Base-by-base conservation (phyloP, 2,329 filamentous ascomycete species). In the Geosmithia flava region DNA sequence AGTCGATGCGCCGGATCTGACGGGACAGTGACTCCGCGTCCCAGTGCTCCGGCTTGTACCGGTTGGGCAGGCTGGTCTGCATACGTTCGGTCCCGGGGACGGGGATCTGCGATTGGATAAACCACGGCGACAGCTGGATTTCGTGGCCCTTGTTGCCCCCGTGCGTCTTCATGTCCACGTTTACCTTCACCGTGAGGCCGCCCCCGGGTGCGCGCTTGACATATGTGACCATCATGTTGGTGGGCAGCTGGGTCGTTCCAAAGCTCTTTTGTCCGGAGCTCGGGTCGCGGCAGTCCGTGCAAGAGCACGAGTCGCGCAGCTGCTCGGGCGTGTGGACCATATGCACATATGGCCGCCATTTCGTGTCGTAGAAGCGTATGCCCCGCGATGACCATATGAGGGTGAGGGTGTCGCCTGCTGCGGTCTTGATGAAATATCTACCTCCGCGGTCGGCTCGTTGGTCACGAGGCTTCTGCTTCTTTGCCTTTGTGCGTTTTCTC, bases 1-100 rank as follows among this genome's bases (percentile, higher is more conserved):
- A 95, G 48, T 80, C 70, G 42, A 93, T 69, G 63, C 75, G 80
- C 45, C 69, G 65, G 11, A 80, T 67, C n/a, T 72, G 63, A 7
- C 56, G 45, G 50, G 56, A 52, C 27, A 43, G 40, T 20, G 27
- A 55, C 0, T 51, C 43, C 3, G 53, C 56, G 53, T 75, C 64
- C 75, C 74, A 76, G 51, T 64, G 44, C 15, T 33, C 30, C 13
- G 8, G 42, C 7, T 15, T 52, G 53, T 27, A 62, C 55, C 37
- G 65, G 51, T 15, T 58, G 51, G 33, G 56, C 55, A 23, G 57
- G 55, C 11, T 44, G 40, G 16, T 40, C 40, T 37, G 33, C 15
- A 37, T n/a, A n/a, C n/a, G n/a, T n/a, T n/a, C n/a, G n/a, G n/a
- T n/a, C n/a, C n/a, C n/a, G n/a, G n/a, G n/a, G n/a, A n/a, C n/a